Evolutionary conservation across 116 monocot species (phyloP), one percentile per base, ranked within the genome.

Genomic region (Trichopus zeylanicus): DNA sequence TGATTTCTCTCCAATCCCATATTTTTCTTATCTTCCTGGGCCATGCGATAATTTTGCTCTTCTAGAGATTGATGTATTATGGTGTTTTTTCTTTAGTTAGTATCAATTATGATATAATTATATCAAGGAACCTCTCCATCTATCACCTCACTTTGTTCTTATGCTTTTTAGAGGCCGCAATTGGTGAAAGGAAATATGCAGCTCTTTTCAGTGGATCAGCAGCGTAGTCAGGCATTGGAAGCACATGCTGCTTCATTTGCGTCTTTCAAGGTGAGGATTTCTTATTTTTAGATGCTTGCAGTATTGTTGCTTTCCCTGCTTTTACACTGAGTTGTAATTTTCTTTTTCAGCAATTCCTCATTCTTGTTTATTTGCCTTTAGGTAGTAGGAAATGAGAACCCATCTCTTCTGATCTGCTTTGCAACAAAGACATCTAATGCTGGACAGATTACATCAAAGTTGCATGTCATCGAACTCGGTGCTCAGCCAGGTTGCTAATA

Each of bases 181-280:
- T 76, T 97, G 62, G 97, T 91, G 22, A 97, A 97, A 67, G 97
- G 91, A 63, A 97, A 87, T 47, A 87, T 97, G 97, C 87, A 91
- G 61, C 91, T 97, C 29, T 97, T 97, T 75, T 97, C 91, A 48
- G 91, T 97, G 53, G 97, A 97, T 35, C 97, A 97, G 51, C 91
- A 97, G 60, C 84, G 97, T 57, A 97, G 91, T 73, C 91, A 97
- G 57, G 97, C 97, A 61, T 84, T 97, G 71, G 97, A 97, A 78
- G 91, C 97, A 61, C 97, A 97, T 78, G 91, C 91, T 70, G 87
- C 91, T 65, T 81, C 97, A n/a, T 97, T 97, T 82, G 84, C 97
- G 29, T 81, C 97, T 51, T 79, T 91, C 55, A 97, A 88, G 73
- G 97, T 87, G 56, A 55, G 51, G 49, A 46, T 34, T 34, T 52